Base-by-base conservation (phyloP, 768 basidiomycete species). In the Hypholoma fasciculare region DNA sequence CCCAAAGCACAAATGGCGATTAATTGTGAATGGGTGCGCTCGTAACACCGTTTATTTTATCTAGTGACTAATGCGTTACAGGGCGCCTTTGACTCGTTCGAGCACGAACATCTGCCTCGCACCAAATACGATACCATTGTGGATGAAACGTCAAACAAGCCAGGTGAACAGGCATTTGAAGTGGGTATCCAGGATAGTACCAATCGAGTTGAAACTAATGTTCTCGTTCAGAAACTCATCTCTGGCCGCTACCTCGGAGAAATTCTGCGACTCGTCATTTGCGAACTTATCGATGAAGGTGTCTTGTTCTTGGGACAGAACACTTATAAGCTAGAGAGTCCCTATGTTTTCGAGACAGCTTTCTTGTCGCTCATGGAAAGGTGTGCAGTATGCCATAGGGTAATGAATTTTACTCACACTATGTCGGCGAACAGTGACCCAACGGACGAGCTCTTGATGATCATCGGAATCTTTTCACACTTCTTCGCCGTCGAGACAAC, bases 401-500 rank as follows among this genome's bases (percentile, higher is more conserved):
- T 53, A 16, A 19, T 11, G 23, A 30, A 48, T 16, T 36, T n/a
- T 49, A 19, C 16, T 44, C 20, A 42, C 36, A 39, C 17, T 59
- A 34, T 34, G 6, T 34, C 30, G 13, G 37, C 17, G 48, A 44
- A 11, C 68, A 94, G 93, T 66, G 96, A 98, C 73, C 88, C 92
- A 1, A 99, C 96, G 27, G 96, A 98, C 67, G 96, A 99, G 67
- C 85, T 96, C 47, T 83, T 98, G 50, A 97, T 96, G 86, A 86
- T 95, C 70, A 93, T 97, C 67, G 96, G 96, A 48, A 94, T 99
- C 66, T 98, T 99, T 78, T 86, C 90, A 7, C 93, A 98, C 78
- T 98, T 98, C 81, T 98, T 95, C 69, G 92, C 91, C 39, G 78
- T 98, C 43, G 96, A 98, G 76, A 98, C 97, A 23, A 98, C 96